A percentile compares a stretch with the other conserved stretches of the same genome.
Conservation (phyloP, 495 filamentous ascomycete genomes). For the Aspergillus carlsbadensis region DNA sequence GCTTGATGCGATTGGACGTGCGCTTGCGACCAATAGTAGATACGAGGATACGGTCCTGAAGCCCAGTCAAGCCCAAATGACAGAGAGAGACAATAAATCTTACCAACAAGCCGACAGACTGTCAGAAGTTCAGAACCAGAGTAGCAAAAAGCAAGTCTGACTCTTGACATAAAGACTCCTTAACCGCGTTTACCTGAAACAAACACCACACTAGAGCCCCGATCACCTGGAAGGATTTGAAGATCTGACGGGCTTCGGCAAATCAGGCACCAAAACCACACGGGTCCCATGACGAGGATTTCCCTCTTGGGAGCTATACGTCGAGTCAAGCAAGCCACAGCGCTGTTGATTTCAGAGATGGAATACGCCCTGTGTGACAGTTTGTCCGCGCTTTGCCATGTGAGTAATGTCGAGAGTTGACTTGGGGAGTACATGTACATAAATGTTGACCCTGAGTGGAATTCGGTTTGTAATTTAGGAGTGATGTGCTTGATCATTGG, state of each 20-base stretch:
- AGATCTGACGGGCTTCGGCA: constrained; percentile 10
- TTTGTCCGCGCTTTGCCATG: background rate
- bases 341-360: background rate
- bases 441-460: background rate
- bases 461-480: background rate
- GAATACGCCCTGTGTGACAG: background rate
- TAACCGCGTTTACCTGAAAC: constrained; percentile 18
- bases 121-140: no score
- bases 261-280: constrained; percentile 15
- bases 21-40: no score
- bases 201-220: constrained; percentile 1
- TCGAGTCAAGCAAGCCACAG: background rate
- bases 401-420: background rate
- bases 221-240: constrained; percentile 1
- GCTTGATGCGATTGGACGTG: no score
- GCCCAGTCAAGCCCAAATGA: no score
- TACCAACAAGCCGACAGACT: background rate
- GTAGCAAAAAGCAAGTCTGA: background rate
- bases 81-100: background rate
- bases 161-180: no score
- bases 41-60: no score
- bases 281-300: constrained; percentile 1
- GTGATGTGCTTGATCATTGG: background rate
- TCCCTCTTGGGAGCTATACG: constrained; percentile 8
- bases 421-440: background rate